Base-by-base conservation (phyloP, 805 yeast genomes). In the Candida chauliodis region DNA sequence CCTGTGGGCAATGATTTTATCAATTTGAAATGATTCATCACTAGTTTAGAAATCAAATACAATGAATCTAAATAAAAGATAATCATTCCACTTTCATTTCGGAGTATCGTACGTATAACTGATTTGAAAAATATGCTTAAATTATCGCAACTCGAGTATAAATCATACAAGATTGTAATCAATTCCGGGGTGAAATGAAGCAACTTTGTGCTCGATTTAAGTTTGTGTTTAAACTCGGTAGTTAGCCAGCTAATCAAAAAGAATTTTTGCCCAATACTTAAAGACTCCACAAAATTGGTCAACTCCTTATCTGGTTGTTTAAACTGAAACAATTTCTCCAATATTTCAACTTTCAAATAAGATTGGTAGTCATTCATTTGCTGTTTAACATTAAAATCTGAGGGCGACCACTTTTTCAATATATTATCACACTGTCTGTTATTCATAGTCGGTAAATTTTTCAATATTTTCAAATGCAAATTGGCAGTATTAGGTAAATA, bases 401-500 rank as follows among this genome's bases (percentile, higher is more conserved):
- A 58, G 1, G 54, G 45, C 1, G 59, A 51, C 69, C 80, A 69
- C 41, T 74, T 75, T 44, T 70, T 72, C 36, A 80, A 56, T 10
- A 79, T 73, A 58, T 73, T 71, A 36, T 74, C 73, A 27, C 78
- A 74, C 46, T 81, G 83, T 41, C 70, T 70, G 46, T 75, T 72
- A 40, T 71, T 69, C 22, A 75, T 46, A 1, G 75, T 72, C 2
- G 83, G 85, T 26, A 85, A 56, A 40, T 81, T 78, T 43, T 75
- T 72, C 39, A 84, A 60, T 7, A 84, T 67, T 8, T 66, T 48
- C 16, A 82, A 63, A 53, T 76, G 95, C 30, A 71, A 71, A 5
- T 52, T 46, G 4, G 61, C 49, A 2, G 29, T 22, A 3, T 15
- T 21, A 34, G 49, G 55, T 3, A 46, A 43, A 34, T 37, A 38